phyloP scores from a whole-genome alignment of 2,329 filamentous ascomycete genomes.

The Xylaria sp. region DNA sequence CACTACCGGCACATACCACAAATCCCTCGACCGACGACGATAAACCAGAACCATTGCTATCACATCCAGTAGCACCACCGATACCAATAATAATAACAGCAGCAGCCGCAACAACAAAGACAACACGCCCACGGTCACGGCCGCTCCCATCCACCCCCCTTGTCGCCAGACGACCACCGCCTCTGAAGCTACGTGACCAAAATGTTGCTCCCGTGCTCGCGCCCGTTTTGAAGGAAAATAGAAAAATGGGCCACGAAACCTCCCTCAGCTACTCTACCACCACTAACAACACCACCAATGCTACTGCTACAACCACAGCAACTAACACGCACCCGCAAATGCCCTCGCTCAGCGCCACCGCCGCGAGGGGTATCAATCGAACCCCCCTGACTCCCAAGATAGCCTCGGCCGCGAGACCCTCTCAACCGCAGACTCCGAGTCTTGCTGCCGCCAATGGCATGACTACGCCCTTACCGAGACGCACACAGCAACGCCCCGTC shows the following conservation, averaged over 20 bases:
- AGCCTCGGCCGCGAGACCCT: conserved; percentile 49
- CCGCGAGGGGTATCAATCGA: conserved; percentile 63
- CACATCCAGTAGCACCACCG: background rate
- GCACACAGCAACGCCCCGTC: conserved; percentile 40
- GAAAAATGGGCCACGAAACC: conserved; percentile 57
- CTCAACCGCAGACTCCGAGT: conserved; percentile 45
- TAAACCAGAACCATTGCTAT: background rate
- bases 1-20: conserved; percentile 16
- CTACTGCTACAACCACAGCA: background rate
- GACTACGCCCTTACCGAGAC: conserved; percentile 58
- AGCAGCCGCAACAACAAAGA: background rate
- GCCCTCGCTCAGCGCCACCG: conserved; percentile 74
- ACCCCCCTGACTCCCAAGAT: conserved; percentile 67
- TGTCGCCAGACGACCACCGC: conserved; percentile 5
- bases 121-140: conserved; percentile 5
- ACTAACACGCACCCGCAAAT: conserved; percentile 68
- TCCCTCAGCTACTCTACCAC: conserved; percentile 57
- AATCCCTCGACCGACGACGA: conserved; percentile 22
- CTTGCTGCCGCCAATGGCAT: conserved; percentile 18
- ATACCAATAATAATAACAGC: background rate
- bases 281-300: conserved; percentile 48
- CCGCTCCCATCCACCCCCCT: background rate
- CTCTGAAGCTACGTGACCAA: conserved; percentile 51
- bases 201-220: conserved; percentile 52
- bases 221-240: conserved; percentile 48